Evolutionary conservation across 1,284 basidiomycete genomes (phyloP), one percentile per base, ranked within the genome.

Genomic region (Ustilago sp.): DNA sequence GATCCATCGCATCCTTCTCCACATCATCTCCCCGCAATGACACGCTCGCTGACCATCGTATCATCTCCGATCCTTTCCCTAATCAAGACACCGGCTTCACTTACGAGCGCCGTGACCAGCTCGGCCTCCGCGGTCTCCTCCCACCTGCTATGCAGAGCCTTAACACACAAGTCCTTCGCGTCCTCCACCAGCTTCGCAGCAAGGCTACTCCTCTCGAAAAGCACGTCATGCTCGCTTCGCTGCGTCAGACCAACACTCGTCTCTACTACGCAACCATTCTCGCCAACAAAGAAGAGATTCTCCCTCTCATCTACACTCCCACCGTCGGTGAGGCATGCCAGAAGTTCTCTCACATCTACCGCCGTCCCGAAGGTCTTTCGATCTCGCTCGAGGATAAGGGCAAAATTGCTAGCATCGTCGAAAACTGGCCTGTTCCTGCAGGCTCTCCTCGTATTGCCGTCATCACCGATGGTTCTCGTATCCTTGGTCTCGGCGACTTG

Each of bases 401-500:
- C 48, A 91, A 89, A 45, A 92, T 94, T 79, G 88, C 90, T 43
- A 87, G 88, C 64, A 90, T 94, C 61, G 88, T 94, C 43, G 88
- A 88, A 58, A 93, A 92, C 85, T 94, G 93, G 93, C 91, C 92
- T 9, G 90, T 90, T 66, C 74, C 85, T 23, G 63, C 80, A n/a
- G 83, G 80, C 4, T 77, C 81, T 19, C 79, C 83, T 6, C 82
- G 86, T 28, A 85, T 86, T 50, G 85, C 86, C 35, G 87, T 88
- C 65, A 84, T 87, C 41, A 88, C 87, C 5, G 95, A 97, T 87
- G 95, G 94, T 88, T 94, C 93, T 17, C 91, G 95, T 63, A 96
- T 98, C 80, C 90, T 98, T 32, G 95, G 95, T 73, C 88, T 98
- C 35, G 95, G 95, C 39, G 95, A 98, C 85, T 90, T 97, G 23